Evolutionary conservation across 192 early-diverging fungal genomes (phyloP), one percentile per base, ranked within the genome.

Genomic region (Mortierella antarctica): DNA sequence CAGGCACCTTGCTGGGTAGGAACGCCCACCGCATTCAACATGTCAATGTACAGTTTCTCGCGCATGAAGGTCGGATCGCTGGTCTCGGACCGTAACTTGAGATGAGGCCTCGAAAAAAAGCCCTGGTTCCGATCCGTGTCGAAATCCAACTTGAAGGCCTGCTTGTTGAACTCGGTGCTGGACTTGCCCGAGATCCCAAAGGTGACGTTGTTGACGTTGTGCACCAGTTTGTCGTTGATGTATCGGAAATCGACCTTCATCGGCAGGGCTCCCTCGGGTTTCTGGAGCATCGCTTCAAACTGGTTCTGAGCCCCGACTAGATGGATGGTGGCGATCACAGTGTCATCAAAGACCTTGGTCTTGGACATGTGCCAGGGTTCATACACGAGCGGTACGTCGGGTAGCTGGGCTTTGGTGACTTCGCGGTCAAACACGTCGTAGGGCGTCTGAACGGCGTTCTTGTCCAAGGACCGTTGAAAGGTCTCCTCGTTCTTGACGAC

Each of bases 371-470:
- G 76, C n/a, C 71, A 64, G 14, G 77, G 74, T 31, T 76, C 55
- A 65, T 82, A 87, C 12, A 82, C 82, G 42, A 85, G 76, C 52
- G 86, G 86, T 12, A 87, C 23, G 8, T 52, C 59, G 57, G 86
- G 84, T 1, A 87, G 65, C 17, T 74, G 53, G 39, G 67, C 72
- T 11, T 71, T 57, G 18, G 86, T 87, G 15, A 68, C 70, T 12
- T 70, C 74, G 14, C 86, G 82, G 51, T 78, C 75, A 73, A 85
- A 87, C 58, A 87, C 85, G 53, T 87, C 86, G 64, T 87, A 85
- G n/a, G 60, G 50, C 9, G 86, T 87, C 7, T 5, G 3, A 4
- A 17, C 55, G 6, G 59, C 49, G 46, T 49, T 51, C 18, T 13
- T 4, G 59, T 71, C 57, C 23, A n/a, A 7, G 15, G 62, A 23